phyloP scores from a whole-genome alignment of 2,329 filamentous ascomycete genomes.

The Colletotrichum musae region DNA sequence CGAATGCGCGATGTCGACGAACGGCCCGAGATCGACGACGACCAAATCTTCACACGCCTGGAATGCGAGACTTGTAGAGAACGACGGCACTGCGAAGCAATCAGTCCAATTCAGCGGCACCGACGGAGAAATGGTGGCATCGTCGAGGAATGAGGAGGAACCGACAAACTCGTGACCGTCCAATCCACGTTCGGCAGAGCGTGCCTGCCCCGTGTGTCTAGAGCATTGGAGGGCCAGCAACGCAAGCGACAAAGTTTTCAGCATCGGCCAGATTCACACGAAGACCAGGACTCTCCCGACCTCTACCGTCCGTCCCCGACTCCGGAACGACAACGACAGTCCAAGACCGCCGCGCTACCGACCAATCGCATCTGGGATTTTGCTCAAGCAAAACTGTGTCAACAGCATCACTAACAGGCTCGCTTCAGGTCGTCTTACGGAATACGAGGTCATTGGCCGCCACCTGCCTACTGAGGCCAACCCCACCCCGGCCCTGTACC shows the following conservation, averaged over 20 bases:
- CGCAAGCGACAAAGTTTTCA: too few relatives aligned
- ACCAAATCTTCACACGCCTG: slow-evolving; percentile 2
- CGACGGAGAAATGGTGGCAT: too few relatives aligned
- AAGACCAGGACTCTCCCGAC: too few relatives aligned
- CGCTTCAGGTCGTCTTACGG: slow-evolving; percentile 92
- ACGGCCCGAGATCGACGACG: slow-evolving; percentile 35
- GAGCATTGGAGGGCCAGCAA: too few relatives aligned
- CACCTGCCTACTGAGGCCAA: slow-evolving; percentile 98
- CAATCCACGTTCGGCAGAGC: too few relatives aligned
- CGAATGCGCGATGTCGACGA: slow-evolving; percentile 22
- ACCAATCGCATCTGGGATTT: slow-evolving; percentile 9
- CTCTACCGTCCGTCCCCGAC: too few relatives aligned
- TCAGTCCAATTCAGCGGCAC: too few relatives aligned
- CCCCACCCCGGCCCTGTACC: slow-evolving; percentile 98
- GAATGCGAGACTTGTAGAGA: slow-evolving; percentile 2
- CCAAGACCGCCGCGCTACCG: neutral
- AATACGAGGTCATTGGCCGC: slow-evolving; percentile 99
- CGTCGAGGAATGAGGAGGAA: too few relatives aligned
- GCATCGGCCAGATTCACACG: too few relatives aligned
- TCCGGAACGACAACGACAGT: neutral
- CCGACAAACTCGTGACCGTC: too few relatives aligned
- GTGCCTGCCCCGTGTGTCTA: too few relatives aligned
- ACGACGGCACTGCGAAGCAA: slow-evolving; percentile 41
- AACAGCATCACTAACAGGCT: slow-evolving; percentile 49
- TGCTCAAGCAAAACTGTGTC: neutral